Percentiles rank a stretch among this genome's conserved stretches.
Evolutionary conservation across 2,329 filamentous ascomycete species (phyloP).

Genomic region (Rutstroemia sydowiana): DNA sequence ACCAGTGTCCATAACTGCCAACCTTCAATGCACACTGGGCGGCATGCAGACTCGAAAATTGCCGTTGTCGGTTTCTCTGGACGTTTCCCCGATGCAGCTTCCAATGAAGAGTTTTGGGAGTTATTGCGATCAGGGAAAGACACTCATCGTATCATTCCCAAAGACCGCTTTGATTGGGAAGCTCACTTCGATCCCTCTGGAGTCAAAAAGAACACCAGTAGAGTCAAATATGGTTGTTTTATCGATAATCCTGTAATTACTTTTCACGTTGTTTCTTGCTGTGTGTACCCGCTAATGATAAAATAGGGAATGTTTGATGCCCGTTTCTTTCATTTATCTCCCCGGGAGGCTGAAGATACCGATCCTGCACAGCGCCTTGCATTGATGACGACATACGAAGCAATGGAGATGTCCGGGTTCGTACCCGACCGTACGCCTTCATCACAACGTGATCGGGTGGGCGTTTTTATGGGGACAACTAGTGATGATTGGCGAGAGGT

Average conservation of each 20-base stretch:
- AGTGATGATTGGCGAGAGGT: slow-evolving; percentile 23
- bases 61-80: slow-evolving; percentile 78
- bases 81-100: slow-evolving; percentile 62
- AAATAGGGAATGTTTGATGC: too few species aligned
- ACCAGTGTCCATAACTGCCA: not conserved
- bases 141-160: slow-evolving; percentile 53
- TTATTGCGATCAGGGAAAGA: slow-evolving; percentile 63
- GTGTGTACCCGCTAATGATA: too few species aligned
- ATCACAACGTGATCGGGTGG: slow-evolving; percentile 34
- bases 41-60: slow-evolving; percentile 34
- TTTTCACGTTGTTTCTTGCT: too few species aligned
- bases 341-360: slow-evolving; percentile 68
- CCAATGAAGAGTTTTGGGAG: slow-evolving; percentile 60
- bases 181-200: slow-evolving; percentile 67
- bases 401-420: slow-evolving; percentile 71
- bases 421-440: slow-evolving; percentile 34
- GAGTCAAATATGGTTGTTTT: slow-evolving; percentile 67
- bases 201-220: slow-evolving; percentile 66
- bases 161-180: slow-evolving; percentile 66
- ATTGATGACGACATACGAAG: slow-evolving; percentile 69
- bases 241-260: slow-evolving; percentile 60
- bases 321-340: slow-evolving; percentile 79
- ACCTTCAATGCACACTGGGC: not conserved
- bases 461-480: slow-evolving; percentile 19
- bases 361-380: slow-evolving; percentile 74